A percentile compares a stretch with the other conserved stretches of the same genome.
Evolutionary conservation across 352 stramenopile species (phyloP).

Genomic region (Pythium plurisporium): DNA sequence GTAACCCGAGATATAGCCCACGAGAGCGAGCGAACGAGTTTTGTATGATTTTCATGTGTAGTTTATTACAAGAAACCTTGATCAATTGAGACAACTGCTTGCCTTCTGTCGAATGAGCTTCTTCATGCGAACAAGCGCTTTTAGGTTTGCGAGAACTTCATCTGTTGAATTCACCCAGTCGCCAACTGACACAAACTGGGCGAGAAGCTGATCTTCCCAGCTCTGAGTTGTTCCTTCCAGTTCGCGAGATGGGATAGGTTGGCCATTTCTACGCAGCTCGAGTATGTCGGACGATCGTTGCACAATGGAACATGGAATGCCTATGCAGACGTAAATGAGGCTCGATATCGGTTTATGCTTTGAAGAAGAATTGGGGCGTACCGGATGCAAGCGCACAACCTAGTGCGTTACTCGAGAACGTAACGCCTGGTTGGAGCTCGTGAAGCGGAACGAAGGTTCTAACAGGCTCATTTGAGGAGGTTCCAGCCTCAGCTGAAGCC

Average conservation of each 20-base stretch:
- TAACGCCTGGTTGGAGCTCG: slow-evolving; percentile 55
- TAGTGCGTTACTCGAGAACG: slow-evolving; percentile 69
- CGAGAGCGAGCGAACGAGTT: neutral
- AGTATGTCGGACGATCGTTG: slow-evolving; percentile 22
- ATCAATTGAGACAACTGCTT: neutral
- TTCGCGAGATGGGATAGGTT: neutral
- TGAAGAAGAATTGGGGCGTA: slow-evolving; percentile 16
- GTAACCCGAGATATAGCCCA: neutral
- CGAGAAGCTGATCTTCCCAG: slow-evolving; percentile 19
- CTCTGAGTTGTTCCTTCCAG: neutral
- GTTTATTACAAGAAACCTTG: neutral
- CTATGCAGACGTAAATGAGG: too few species aligned
- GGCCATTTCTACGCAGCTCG: slow-evolving; percentile 7
- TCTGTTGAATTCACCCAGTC: slow-evolving; percentile 11
- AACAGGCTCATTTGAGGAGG: slow-evolving; percentile 3
- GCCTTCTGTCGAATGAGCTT: neutral
- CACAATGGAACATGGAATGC: slow-evolving; percentile 14
- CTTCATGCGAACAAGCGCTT: slow-evolving; percentile 16
- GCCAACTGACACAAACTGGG: slow-evolving; percentile 14
- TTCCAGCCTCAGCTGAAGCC: slow-evolving; percentile 27
- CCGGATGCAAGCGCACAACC: slow-evolving; percentile 60
- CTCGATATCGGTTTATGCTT: neutral
- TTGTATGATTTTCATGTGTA: slow-evolving; percentile 17
- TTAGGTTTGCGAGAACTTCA: slow-evolving; percentile 2
- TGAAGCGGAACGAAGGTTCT: slow-evolving; percentile 42